A percentile compares a stretch with the other conserved stretches of the same genome.
Evolutionary conservation across 768 basidiomycete genomes (phyloP).

Genomic region (Mycena belliarum): DNA sequence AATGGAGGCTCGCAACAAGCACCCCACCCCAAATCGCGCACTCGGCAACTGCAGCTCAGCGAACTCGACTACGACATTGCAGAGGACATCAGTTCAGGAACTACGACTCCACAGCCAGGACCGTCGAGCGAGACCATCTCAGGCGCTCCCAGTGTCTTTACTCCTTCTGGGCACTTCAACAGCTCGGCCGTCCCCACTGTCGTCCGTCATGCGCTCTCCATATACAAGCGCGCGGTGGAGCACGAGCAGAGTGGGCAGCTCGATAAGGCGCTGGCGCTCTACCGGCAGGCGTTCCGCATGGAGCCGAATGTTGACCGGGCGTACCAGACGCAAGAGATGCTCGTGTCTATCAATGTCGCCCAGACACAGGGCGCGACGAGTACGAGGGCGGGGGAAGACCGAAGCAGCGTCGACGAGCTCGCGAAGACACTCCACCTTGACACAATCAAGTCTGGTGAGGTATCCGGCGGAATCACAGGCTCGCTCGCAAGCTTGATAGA

Average conservation of each 20-base stretch:
- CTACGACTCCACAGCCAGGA: constrained; percentile 14
- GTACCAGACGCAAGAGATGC: constrained; percentile 61
- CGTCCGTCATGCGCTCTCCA: constrained; percentile 53
- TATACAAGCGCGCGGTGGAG: constrained; percentile 71
- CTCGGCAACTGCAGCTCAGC: constrained; percentile 4
- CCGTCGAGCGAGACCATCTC: constrained; percentile 24
- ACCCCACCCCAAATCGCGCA: constrained; percentile 5
- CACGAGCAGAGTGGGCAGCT: constrained; percentile 74
- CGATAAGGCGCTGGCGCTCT: constrained; percentile 74
- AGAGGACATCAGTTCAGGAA: constrained; percentile 10
- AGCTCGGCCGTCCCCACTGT: constrained; percentile 28
- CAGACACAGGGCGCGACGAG: constrained; percentile 19
- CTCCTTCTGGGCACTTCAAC: constrained; percentile 11
- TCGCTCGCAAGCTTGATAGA: constrained; percentile 50
- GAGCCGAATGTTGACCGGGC: constrained; percentile 75
- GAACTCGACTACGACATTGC: constrained; percentile 5
- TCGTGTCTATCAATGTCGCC: constrained; percentile 35
- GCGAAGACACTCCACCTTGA: constrained; percentile 29
- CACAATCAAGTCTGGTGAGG: constrained; percentile 25
- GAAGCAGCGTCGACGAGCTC: constrained; percentile 28
- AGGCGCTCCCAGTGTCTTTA: constrained; percentile 12
- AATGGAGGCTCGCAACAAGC: constrained; percentile 19
- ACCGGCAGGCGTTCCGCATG: constrained; percentile 79
- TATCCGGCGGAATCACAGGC: constrained; percentile 30
- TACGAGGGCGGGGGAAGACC: background rate